Conservation (phyloP, 2,329 filamentous ascomycete genomes). For the Pseudopyrenochaeta lycopersici region DNA sequence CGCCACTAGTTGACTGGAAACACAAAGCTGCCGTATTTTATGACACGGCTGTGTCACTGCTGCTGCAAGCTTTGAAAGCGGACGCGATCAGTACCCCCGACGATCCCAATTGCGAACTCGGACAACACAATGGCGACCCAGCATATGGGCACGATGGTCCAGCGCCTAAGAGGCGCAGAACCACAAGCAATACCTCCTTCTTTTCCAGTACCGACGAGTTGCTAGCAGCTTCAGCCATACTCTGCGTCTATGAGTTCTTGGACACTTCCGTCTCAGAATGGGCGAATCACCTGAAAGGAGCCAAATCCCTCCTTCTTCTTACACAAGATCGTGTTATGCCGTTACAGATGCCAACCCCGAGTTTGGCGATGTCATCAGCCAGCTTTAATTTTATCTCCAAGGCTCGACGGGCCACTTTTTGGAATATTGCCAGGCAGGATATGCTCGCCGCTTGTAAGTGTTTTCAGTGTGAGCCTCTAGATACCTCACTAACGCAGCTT, state of each 20-base stretch:
- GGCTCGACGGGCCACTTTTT: constrained; percentile 68
- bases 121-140: constrained; percentile 16
- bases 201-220: constrained; percentile 66
- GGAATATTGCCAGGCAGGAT: constrained; percentile 74
- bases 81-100: constrained; percentile 42
- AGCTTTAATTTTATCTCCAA: constrained; percentile 56
- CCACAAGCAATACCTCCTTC: constrained; percentile 50
- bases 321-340: constrained; percentile 61
- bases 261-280: constrained; percentile 70
- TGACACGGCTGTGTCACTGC: constrained; percentile 64
- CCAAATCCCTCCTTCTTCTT: constrained; percentile 69
- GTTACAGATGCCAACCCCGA: constrained; percentile 54
- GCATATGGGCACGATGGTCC: constrained; percentile 20
- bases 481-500: constrained; percentile 11
- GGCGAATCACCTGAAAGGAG: constrained; percentile 71
- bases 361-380: constrained; percentile 32
- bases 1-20: constrained; percentile 63
- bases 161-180: constrained; percentile 52
- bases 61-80: constrained; percentile 47
- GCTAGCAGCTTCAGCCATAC: constrained; percentile 70
- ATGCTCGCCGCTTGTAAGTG: constrained; percentile 68
- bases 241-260: constrained; percentile 74
- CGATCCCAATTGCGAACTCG: constrained; percentile 36
- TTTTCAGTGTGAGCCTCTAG: neutral
- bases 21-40: constrained; percentile 70